These are phyloP conservation scores for Fusarium dlaminii DNA, from an alignment of 2,329 filamentous ascomycete genomes.

Conservation along the genomic window DNA sequence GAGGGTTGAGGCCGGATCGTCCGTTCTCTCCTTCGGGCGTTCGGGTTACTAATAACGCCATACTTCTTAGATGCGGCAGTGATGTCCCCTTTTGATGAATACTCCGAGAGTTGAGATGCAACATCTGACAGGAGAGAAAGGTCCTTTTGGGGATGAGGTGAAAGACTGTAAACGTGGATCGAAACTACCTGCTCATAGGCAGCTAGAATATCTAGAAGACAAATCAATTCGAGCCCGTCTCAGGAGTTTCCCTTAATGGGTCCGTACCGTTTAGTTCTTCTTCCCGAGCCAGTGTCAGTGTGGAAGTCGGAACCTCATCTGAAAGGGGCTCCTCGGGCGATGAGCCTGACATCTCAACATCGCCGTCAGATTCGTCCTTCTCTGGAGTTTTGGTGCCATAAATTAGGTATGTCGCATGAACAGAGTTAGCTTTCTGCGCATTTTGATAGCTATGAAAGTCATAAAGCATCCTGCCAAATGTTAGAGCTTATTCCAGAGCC, in stretches of 20 bases:
- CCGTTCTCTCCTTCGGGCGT: conserved; percentile 65
- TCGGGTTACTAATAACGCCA: conserved; percentile 78
- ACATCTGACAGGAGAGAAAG: conserved; percentile 77
- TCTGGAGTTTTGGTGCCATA: conserved; percentile 70
- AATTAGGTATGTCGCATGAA: conserved; percentile 94
- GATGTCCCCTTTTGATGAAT: conserved; percentile 67
- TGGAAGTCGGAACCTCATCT: conserved; percentile 63
- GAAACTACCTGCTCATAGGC: conserved; percentile 78
- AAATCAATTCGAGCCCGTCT: conserved; percentile 10
- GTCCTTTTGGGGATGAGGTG: conserved; percentile 73
- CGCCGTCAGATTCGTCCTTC: conserved; percentile 60
- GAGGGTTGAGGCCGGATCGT: conserved; percentile 45
- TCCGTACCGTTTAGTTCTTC: conserved; percentile 71
- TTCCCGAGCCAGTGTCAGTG: conserved; percentile 75
- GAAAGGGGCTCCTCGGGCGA: conserved; percentile 61
- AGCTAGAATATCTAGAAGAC: conserved; percentile 66
- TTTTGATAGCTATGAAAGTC: conserved; percentile 86
- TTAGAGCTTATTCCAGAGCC: conserved; percentile 17
- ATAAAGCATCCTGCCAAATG: conserved; percentile 78
- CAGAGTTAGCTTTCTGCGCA: conserved; percentile 78
- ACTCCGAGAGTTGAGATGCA: conserved; percentile 67
- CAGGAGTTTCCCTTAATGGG: not conserved
- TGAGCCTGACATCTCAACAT: conserved; percentile 76
- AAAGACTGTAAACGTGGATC: conserved; percentile 89
- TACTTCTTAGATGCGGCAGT: conserved; percentile 68